Evolutionary conservation across 352 stramenopile species (phyloP).

Genomic region (Pythium dissimile): DNA sequence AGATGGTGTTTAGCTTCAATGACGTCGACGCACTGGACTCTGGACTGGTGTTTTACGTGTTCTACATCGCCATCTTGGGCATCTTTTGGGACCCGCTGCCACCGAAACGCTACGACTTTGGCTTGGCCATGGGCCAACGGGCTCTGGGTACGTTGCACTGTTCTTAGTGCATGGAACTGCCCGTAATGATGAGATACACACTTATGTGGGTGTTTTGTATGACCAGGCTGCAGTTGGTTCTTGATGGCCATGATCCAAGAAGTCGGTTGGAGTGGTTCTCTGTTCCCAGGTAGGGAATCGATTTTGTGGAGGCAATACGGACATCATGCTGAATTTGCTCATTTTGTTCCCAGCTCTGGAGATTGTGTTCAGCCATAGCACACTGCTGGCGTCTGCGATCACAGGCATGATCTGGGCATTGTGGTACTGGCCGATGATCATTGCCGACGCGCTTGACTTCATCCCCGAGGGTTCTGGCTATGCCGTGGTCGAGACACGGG

Average conservation of each 20-base stretch:
- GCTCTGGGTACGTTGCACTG: conserved; percentile 43
- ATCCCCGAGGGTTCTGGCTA: conserved; percentile 75
- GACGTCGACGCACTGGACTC: conserved; percentile 83
- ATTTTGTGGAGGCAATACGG: background rate
- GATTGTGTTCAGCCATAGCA: conserved; percentile 85
- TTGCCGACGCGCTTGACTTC: conserved; percentile 75
- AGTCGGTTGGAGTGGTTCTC: conserved; percentile 82
- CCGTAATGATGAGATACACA: too few relatives aligned
- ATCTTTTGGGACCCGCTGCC: conserved; percentile 86
- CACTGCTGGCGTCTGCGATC: conserved; percentile 81
- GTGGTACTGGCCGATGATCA: conserved; percentile 89
- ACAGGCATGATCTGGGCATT: conserved; percentile 82
- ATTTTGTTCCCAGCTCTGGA: conserved; percentile 52
- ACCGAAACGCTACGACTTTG: conserved; percentile 74
- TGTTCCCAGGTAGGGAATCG: conserved; percentile 65
- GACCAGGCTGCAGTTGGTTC: conserved; percentile 85
- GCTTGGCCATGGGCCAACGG: conserved; percentile 60
- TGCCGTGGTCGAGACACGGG: conserved; percentile 64
- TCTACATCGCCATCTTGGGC: conserved; percentile 76
- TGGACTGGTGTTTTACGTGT: conserved; percentile 85
- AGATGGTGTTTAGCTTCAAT: conserved; percentile 88
- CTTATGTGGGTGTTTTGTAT: conserved; percentile 5
- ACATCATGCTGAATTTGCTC: background rate
- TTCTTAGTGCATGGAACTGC: background rate
- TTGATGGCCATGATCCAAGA: conserved; percentile 78